Evolutionary conservation across 2,329 filamentous ascomycete genomes (phyloP).

Genomic region (Zalaria sp.): DNA sequence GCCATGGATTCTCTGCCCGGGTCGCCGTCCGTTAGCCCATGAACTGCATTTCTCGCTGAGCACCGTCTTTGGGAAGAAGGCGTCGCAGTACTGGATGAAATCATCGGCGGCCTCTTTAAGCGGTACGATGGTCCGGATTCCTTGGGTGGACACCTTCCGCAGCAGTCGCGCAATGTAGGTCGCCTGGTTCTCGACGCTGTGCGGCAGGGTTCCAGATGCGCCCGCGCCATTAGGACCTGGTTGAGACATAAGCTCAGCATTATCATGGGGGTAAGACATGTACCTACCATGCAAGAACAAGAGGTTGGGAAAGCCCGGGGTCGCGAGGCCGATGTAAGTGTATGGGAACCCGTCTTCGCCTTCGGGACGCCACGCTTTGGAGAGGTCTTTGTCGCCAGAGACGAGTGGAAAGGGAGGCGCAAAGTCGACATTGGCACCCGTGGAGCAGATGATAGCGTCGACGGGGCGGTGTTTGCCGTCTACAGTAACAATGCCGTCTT

Average conservation of each 20-base stretch:
- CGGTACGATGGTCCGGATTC: constrained; percentile 48
- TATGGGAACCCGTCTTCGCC: constrained; percentile 49
- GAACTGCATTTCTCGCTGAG: constrained; percentile 50
- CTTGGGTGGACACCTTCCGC: constrained; percentile 51
- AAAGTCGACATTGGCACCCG: constrained; percentile 17
- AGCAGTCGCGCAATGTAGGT: constrained; percentile 53
- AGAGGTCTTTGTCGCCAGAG: constrained; percentile 39
- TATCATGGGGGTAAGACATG: constrained; percentile 6
- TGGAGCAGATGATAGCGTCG: constrained; percentile 46
- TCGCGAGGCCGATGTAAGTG: constrained; percentile 50
- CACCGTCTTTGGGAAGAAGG: constrained; percentile 37
- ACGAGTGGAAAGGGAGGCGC: constrained; percentile 42
- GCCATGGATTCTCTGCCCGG: constrained; percentile 51
- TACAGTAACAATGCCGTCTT: constrained; percentile 44
- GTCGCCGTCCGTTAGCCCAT: constrained; percentile 56
- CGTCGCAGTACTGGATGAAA: constrained; percentile 23
- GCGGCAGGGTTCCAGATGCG: constrained; percentile 51
- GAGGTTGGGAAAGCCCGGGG: constrained; percentile 54
- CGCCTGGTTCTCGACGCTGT: constrained; percentile 51
- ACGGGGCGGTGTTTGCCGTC: constrained; percentile 45
- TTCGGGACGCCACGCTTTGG: constrained; percentile 40
- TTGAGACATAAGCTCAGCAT: background rate
- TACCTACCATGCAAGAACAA: constrained; percentile 44
- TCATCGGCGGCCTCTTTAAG: constrained; percentile 40
- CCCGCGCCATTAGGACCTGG: constrained; percentile 39